Percentiles rank a stretch among this genome's conserved stretches.
Evolutionary conservation across 73 alveolate species (phyloP).

Genomic region (Paramecium primaurelia): DNA sequence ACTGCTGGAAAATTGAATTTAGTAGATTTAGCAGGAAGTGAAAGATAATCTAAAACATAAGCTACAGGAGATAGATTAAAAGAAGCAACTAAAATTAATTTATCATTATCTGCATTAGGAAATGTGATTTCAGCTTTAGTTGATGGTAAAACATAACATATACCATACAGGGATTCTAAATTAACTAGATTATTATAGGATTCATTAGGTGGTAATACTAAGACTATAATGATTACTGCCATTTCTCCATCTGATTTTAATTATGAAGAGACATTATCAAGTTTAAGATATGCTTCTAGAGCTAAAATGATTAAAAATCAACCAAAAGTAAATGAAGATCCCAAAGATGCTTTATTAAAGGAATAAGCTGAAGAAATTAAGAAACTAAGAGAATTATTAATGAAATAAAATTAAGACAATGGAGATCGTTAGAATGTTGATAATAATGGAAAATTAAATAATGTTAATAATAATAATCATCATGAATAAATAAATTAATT

Average conservation of each 20-base stretch:
- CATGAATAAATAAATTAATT: neutral
- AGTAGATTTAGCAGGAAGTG: slow-evolving; percentile 99
- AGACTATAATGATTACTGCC: slow-evolving; percentile 97
- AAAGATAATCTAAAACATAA: slow-evolving; percentile 90
- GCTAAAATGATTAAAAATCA: slow-evolving; percentile 95
- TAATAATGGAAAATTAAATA: neutral
- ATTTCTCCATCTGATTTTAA: slow-evolving; percentile 94
- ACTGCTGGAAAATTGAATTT: slow-evolving; percentile 87
- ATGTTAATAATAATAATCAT: neutral
- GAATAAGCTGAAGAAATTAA: slow-evolving; percentile 94
- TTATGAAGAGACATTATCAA: slow-evolving; percentile 95
- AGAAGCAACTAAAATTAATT: slow-evolving; percentile 96
- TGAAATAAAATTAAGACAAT: neutral
- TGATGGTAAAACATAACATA: slow-evolving; percentile 86
- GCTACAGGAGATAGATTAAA: slow-evolving; percentile 91
- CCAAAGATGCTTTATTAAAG: slow-evolving; percentile 96
- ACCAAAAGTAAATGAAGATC: slow-evolving; percentile 98
- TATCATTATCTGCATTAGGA: slow-evolving; percentile 91
- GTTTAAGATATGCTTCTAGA: slow-evolving; percentile 96
- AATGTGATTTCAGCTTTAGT: slow-evolving; percentile 93
- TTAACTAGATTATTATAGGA: slow-evolving; percentile 93
- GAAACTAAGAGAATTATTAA: slow-evolving; percentile 72
- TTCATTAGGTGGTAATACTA: slow-evolving; percentile 99
- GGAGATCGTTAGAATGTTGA: neutral
- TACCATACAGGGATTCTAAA: slow-evolving; percentile 97